Evolutionary conservation across 2,329 filamentous ascomycete species (phyloP).

Genomic region (Cercospora berteroae): DNA sequence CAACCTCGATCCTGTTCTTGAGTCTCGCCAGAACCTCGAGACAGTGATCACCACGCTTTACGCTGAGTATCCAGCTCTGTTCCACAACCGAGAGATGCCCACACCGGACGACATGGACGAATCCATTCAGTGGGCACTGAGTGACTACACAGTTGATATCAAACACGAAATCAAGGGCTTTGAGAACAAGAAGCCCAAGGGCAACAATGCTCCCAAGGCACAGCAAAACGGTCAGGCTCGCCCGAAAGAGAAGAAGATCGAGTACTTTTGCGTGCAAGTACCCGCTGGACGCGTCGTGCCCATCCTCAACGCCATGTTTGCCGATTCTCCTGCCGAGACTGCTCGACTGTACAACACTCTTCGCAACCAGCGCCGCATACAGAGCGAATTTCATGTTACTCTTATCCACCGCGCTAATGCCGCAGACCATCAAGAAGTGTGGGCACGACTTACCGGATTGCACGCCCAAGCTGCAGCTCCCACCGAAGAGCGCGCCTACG

Average conservation of each 20-base stretch:
- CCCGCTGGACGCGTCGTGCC: conserved; percentile 52
- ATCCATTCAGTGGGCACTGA: conserved; percentile 72
- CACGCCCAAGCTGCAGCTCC: conserved; percentile 45
- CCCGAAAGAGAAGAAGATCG: conserved; percentile 55
- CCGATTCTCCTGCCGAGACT: conserved; percentile 51
- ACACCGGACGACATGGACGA: conserved; percentile 70
- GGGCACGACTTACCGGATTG: conserved; percentile 68
- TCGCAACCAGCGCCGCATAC: conserved; percentile 69
- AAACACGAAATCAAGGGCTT: conserved; percentile 68
- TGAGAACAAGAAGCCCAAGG: conserved; percentile 41
- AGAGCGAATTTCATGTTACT: conserved; percentile 88
- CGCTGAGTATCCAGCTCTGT: conserved; percentile 71
- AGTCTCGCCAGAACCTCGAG: conserved; percentile 85
- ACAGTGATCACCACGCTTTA: conserved; percentile 70
- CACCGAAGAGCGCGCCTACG: conserved; percentile 40
- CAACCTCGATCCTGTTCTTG: conserved; percentile 71
- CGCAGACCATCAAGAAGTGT: conserved; percentile 64
- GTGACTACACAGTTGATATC: conserved; percentile 72
- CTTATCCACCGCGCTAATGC: conserved; percentile 75
- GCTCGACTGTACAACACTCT: conserved; percentile 74
- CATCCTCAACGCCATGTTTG: conserved; percentile 70
- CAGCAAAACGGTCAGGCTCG: conserved; percentile 40
- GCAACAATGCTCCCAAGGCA: conserved; percentile 27
- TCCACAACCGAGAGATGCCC: conserved; percentile 63
- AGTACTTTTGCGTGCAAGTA: conserved; percentile 64